phyloP scores from a whole-genome alignment of 345 rosid genomes.

The Citrus maxima region DNA sequence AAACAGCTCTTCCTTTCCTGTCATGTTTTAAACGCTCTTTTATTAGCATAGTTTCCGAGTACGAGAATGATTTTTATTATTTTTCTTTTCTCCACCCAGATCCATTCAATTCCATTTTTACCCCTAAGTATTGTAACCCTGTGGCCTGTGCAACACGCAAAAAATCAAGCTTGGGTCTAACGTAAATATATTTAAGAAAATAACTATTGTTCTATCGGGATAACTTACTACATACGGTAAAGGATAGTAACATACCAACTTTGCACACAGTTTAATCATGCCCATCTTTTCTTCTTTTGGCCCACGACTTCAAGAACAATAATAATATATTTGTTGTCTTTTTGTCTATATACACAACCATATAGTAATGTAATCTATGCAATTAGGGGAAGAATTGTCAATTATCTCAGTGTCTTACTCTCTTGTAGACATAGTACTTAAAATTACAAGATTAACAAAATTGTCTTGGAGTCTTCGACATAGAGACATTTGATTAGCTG shows the following conservation, averaged over 20 bases:
- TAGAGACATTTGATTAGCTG: background rate
- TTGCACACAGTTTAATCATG: background rate
- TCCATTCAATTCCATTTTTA: background rate
- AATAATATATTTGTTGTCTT: no score
- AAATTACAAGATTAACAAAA: background rate
- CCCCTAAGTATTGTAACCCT: background rate
- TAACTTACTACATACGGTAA: background rate
- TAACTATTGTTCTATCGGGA: background rate
- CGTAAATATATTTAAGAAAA: no score
- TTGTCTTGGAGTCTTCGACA: background rate
- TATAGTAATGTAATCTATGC: no score
- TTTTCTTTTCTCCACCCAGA: background rate
- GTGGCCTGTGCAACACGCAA: background rate
- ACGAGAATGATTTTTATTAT: slow-evolving; percentile 33
- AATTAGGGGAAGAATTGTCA: no score
- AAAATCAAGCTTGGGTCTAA: background rate
- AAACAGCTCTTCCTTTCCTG: slow-evolving; percentile 46
- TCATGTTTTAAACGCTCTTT: slow-evolving; percentile 49
- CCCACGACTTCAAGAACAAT: no score
- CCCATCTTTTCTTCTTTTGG: no score
- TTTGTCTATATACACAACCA: no score
- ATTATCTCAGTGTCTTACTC: background rate
- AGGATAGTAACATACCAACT: background rate
- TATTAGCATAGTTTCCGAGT: background rate
- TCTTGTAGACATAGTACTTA: background rate